phyloP scores from a whole-genome alignment of 257 asterid species.

The Ballota nigra region DNA sequence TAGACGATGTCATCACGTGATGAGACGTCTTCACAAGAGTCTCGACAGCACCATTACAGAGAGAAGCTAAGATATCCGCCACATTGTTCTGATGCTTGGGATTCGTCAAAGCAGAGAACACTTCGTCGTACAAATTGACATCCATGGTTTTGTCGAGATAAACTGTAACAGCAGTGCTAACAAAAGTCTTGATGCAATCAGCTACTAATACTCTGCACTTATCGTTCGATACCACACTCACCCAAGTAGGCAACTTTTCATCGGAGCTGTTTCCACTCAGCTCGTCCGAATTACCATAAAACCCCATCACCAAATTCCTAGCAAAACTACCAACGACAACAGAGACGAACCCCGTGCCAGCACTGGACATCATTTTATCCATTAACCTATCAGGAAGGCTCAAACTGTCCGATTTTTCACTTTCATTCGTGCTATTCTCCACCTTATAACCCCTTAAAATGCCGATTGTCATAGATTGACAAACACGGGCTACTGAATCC shows the following conservation, averaged over 20 bases:
- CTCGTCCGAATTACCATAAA: slow-evolving; percentile 37
- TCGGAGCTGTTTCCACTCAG: slow-evolving; percentile 31
- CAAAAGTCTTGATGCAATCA: slow-evolving; percentile 73
- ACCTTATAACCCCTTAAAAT: slow-evolving; percentile 60
- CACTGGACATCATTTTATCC: slow-evolving; percentile 76
- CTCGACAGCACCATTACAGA: slow-evolving; percentile 90
- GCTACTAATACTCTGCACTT: slow-evolving; percentile 63
- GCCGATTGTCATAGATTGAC: slow-evolving; percentile 67
- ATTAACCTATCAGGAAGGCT: slow-evolving; percentile 54
- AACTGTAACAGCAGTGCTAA: slow-evolving; percentile 78
- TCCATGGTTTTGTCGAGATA: slow-evolving; percentile 94
- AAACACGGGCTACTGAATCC: slow-evolving; percentile 43
- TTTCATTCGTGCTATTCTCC: slow-evolving; percentile 33
- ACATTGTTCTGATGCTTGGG: slow-evolving; percentile 78
- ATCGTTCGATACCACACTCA: slow-evolving; percentile 55
- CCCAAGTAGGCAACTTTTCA: slow-evolving; percentile 44
- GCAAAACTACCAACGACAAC: slow-evolving; percentile 83
- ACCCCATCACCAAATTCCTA: slow-evolving; percentile 80
- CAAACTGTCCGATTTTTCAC: slow-evolving; percentile 35
- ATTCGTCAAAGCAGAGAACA: slow-evolving; percentile 84
- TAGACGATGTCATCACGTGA: slow-evolving; percentile 68
- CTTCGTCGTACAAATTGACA: slow-evolving; percentile 73
- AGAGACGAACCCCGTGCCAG: slow-evolving; percentile 85
- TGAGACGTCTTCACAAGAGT: slow-evolving; percentile 92
- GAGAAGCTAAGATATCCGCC: slow-evolving; percentile 60